A percentile compares a stretch with the other conserved stretches of the same genome.
These are phyloP conservation scores for Brettanomyces custersianus DNA, from an alignment of 805 yeast genomes.

Conservation along the genomic window DNA sequence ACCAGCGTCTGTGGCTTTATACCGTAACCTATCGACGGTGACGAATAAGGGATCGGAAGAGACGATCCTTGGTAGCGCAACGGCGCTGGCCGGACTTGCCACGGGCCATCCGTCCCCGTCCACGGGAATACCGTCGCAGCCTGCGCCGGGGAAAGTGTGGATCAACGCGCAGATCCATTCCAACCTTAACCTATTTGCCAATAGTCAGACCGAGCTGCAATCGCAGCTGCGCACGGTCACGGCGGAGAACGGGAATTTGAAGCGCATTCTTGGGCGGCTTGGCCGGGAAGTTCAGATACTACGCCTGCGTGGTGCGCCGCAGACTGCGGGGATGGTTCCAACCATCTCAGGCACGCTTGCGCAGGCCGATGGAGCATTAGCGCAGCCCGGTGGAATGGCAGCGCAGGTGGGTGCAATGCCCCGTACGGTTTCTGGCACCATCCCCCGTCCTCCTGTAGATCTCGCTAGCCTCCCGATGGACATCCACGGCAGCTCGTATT, in stretches of 20 bases:
- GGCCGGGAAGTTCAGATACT: slow-evolving; percentile 30
- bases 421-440: no score
- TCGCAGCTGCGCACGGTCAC: slow-evolving; percentile 32
- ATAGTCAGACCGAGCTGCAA: slow-evolving; percentile 24
- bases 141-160: slow-evolving; percentile 8
- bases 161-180: slow-evolving; percentile 29
- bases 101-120: background rate
- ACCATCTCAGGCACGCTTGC: background rate
- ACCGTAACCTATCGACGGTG: slow-evolving; percentile 11
- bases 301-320: slow-evolving; percentile 16
- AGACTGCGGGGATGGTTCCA: slow-evolving; percentile 16
- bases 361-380: background rate
- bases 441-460: no score
- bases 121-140: no score
- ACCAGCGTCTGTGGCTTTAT: slow-evolving; percentile 5
- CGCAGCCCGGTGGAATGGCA: background rate
- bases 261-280: slow-evolving; percentile 30
- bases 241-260: slow-evolving; percentile 34
- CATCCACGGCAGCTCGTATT: no score
- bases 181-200: slow-evolving; percentile 24
- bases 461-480: no score
- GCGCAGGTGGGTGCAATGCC: background rate
- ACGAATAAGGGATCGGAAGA: slow-evolving; percentile 19
- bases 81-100: slow-evolving; percentile 4
- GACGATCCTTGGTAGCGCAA: slow-evolving; percentile 24